Conservation (phyloP, 768 basidiomycete species). For the Amanita pallidorosea region DNA sequence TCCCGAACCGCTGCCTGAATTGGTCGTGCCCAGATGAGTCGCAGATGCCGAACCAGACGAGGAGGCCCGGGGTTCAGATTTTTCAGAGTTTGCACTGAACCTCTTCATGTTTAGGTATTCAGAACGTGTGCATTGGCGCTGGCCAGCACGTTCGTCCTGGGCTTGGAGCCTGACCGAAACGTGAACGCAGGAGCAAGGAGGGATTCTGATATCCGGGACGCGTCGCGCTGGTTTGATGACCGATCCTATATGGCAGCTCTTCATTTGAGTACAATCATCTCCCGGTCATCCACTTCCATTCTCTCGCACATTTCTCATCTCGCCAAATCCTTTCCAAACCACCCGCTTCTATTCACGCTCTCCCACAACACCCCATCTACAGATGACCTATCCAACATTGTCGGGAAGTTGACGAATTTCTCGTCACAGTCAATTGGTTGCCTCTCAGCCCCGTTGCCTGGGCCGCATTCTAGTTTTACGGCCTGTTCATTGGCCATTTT, state of each 20-base stretch:
- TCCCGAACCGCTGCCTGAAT: not conserved
- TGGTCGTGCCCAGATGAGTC: not conserved
- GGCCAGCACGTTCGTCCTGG: too few species aligned
- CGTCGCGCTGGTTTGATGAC: too few species aligned
- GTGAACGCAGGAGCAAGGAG: too few species aligned
- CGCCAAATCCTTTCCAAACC: constrained; percentile 18
- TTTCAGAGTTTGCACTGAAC: not conserved
- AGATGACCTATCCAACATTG: constrained; percentile 28
- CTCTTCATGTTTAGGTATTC: not conserved
- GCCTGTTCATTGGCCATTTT: constrained; percentile 53
- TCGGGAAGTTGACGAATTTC: constrained; percentile 27
- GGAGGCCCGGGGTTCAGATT: not conserved
- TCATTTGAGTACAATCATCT: constrained; percentile 28
- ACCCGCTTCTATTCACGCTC: constrained; percentile 39
- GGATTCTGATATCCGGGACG: too few species aligned
- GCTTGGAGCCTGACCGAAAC: too few species aligned
- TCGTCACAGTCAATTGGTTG: constrained; percentile 44
- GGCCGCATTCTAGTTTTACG: constrained; percentile 15
- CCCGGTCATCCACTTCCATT: constrained; percentile 24
- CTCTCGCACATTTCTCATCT: constrained; percentile 23
- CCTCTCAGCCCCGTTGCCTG: constrained; percentile 41
- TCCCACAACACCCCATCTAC: constrained; percentile 28
- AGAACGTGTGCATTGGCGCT: too few species aligned
- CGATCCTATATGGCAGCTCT: constrained; percentile 9
- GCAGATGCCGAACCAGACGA: not conserved